phyloP scores from a whole-genome alignment of 495 filamentous ascomycete species.

The Terfezia claveryi region DNA sequence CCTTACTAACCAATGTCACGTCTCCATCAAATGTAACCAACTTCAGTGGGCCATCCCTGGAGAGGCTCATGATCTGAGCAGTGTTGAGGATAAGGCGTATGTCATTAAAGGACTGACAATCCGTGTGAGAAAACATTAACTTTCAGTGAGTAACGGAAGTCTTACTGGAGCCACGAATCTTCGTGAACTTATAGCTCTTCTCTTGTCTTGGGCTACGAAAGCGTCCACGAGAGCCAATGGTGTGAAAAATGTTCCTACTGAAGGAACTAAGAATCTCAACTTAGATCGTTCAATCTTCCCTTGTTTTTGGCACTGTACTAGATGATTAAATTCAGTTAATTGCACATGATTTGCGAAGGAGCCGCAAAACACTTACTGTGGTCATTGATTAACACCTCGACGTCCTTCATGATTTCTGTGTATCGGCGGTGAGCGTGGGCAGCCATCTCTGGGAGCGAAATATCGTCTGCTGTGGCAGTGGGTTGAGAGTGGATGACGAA shows the following conservation, averaged over 20 bases:
- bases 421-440: slow-evolving; percentile 57
- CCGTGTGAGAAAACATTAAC: neutral
- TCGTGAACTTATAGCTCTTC: slow-evolving; percentile 67
- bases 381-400: slow-evolving; percentile 74
- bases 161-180: slow-evolving; percentile 63
- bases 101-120: slow-evolving; percentile 62
- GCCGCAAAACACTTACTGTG: slow-evolving; percentile 41
- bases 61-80: slow-evolving; percentile 72
- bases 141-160: no score
- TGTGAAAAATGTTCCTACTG: slow-evolving; percentile 81
- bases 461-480: slow-evolving; percentile 42
- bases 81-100: slow-evolving; percentile 83
- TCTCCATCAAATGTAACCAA: slow-evolving; percentile 95
- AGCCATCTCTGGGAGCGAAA: slow-evolving; percentile 38
- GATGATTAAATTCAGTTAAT: slow-evolving; percentile 5
- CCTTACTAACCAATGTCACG: slow-evolving; percentile 91
- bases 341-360: slow-evolving; percentile 1
- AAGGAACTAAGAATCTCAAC: slow-evolving; percentile 74
- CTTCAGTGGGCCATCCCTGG: slow-evolving; percentile 42
- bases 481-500: slow-evolving; percentile 95
- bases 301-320: slow-evolving; percentile 48
- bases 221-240: slow-evolving; percentile 63
- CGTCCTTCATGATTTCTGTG: slow-evolving; percentile 84
- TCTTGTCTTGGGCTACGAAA: slow-evolving; percentile 71
- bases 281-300: slow-evolving; percentile 54